Conservation (phyloP, 2,329 filamentous ascomycete species). For the Plectosphaerella plurivora region DNA sequence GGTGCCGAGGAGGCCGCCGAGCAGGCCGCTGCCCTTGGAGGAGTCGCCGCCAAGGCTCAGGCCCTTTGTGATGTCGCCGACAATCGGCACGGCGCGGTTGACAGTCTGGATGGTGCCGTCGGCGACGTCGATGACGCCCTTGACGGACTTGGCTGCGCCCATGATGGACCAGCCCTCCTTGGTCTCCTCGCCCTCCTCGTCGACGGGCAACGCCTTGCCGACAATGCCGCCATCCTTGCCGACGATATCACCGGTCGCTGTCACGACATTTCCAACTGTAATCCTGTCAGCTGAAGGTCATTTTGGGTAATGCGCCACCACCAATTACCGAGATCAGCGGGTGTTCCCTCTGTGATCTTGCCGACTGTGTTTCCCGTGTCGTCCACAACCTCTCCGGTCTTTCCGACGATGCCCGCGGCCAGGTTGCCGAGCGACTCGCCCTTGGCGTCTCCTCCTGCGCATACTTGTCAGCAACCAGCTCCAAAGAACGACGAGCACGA, state of each 20-base stretch:
- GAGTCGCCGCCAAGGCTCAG: conserved; percentile 5
- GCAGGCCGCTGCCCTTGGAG: conserved; percentile 5
- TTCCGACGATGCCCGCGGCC: conserved; percentile 36
- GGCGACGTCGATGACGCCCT: conserved; percentile 12
- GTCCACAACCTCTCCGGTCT: conserved; percentile 40
- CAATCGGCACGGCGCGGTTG: conserved; percentile 11
- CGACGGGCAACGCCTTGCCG: conserved; percentile 31
- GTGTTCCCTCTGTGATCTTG: conserved; percentile 33
- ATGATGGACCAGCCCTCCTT: conserved; percentile 30
- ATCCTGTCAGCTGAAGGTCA: not conserved
- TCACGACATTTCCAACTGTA: conserved; percentile 30
- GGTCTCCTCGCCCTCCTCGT: conserved; percentile 25
- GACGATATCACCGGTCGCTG: conserved; percentile 27
- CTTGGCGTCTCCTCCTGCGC: conserved; percentile 5
- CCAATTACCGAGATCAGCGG: conserved; percentile 25
- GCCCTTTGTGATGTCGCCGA: conserved; percentile 12
- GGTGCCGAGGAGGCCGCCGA: conserved; percentile 9
- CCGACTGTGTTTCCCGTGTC: conserved; percentile 37
- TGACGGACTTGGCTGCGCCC: conserved; percentile 20
- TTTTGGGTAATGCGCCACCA: no score
- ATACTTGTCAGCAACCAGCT: no score
- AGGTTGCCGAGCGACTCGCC: conserved; percentile 25
- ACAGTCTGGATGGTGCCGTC: conserved; percentile 18
- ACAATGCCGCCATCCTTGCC: conserved; percentile 33
- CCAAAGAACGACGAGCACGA: no score